Base-by-base conservation (phyloP, 1,284 basidiomycete genomes). In the Apiotrichum akiyoshidainum region DNA sequence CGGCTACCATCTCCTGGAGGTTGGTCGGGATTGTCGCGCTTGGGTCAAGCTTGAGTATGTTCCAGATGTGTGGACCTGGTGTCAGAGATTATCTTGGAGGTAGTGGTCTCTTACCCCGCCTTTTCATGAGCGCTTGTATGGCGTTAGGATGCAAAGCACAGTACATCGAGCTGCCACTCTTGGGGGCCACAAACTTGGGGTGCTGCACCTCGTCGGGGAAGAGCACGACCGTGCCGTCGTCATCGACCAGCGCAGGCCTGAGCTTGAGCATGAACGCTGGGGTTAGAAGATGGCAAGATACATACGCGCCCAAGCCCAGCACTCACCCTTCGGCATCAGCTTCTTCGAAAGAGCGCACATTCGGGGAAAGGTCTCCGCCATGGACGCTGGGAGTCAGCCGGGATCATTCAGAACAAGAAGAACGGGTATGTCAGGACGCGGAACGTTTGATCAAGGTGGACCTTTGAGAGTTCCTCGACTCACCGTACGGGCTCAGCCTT, bases 191-290 rank as follows among this genome's bases (percentile, higher is more conserved):
- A 21, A 33, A 48, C 13, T 35, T 34, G 13, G 54, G 55, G 42
- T 60, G 60, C 16, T 54, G 52, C n/a, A 64, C 19, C 16, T 58
- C 41, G 22, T 66, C 60, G 16, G 64, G 67, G 13, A 63, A 26
- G 21, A 62, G 53, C 44, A 46, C 44, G 10, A 54, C 21, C 11
- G 42, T 9, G 22, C 31, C 33, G 7, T 39, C 26, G 55, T 33
- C 49, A 17, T 35, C 21, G 16, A 35, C 42, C 4, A 46, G 19
- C 1, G 46, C 42, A 4, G 57, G 39, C 19, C 57, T 55, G 11
- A 65, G 60, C 21, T 55, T 62, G 47, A 68, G 42, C 56, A 66
- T 56, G 50, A 64, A 65, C 14, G 34, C 66, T 65, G 48, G 1
- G 34, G 8, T 31, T 31, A 31, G 26, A 31, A 7, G 3, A 7